Conservation (phyloP, 2,329 filamentous ascomycete genomes). For the Fusarium sp. region DNA sequence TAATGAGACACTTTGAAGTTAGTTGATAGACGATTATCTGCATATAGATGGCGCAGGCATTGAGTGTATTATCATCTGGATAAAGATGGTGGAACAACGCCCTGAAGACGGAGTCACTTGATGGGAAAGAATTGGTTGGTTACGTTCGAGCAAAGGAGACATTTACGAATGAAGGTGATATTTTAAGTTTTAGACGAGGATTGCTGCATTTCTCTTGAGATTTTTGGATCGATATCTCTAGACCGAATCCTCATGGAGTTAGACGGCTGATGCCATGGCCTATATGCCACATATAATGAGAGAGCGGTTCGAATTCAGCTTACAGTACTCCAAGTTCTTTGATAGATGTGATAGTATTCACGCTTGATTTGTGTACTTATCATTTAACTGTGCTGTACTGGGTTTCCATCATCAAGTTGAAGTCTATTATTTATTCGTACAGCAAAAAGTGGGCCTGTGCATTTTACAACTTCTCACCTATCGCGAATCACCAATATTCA, state of each 20-base stretch:
- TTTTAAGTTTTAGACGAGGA: constrained; percentile 22
- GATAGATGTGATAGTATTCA: neutral
- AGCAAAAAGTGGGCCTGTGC: constrained; percentile 28
- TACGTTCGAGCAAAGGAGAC: constrained; percentile 2
- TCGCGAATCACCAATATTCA: neutral
- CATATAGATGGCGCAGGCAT: constrained; percentile 53
- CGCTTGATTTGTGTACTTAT: neutral
- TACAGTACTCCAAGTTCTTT: neutral
- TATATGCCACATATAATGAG: constrained; percentile 34
- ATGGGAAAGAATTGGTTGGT: constrained; percentile 12
- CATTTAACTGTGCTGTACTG: neutral
- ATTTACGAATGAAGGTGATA: constrained; percentile 27
- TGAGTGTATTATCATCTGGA: constrained; percentile 33
- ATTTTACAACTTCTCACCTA: neutral
- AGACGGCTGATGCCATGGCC: constrained; percentile 25
- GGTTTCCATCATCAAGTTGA: neutral
- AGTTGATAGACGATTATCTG: constrained; percentile 47
- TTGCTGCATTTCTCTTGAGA: constrained; percentile 17
- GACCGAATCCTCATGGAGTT: constrained; percentile 36
- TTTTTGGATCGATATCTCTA: constrained; percentile 32
- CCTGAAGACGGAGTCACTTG: constrained; percentile 19
- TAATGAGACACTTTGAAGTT: constrained; percentile 40
- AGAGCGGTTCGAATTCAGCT: constrained; percentile 10
- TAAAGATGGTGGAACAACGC: constrained; percentile 23
- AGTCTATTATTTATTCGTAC: neutral